Evolutionary conservation across 2,329 filamentous ascomycete genomes (phyloP), one percentile per base, ranked within the genome.

Genomic region (Neurospora crassa): DNA sequence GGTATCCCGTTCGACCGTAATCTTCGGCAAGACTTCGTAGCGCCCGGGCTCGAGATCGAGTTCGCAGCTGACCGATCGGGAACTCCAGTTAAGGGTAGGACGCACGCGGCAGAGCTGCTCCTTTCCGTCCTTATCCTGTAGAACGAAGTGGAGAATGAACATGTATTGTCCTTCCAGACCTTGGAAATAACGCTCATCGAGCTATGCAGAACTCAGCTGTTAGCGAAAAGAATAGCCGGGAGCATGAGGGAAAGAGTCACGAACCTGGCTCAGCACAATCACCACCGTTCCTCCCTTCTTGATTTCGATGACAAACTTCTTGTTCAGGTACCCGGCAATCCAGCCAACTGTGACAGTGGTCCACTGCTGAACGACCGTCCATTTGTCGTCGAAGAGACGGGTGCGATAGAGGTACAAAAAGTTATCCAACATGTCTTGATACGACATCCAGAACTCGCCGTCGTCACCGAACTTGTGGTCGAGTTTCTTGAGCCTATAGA

Each of bases 11-110:
- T 77, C 76, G 0, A 90, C 89, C 5, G 87, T 89, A 74, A 93
- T 86, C 77, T 91, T 92, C 76, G 92, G 87, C 10, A 92, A 81
- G 0, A 93, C 86, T 63, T 87, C 87, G 79, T 93, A 93, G 18
- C 83, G 85, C 6, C 91, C 91, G 0, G 90, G 84, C 41, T 91
- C 88, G 1, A 93, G 86, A 45, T 89, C 83, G n/a, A 92, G 82
- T 76, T 93, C 91, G n/a, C 88, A 90, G 71, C 88, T 91, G 16
- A 92, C 87, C 1, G 89, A 90, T 8, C 91, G 87, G 68, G 83
- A 86, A 83, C 90, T 80, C 76, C 78, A 80, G 14, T 74, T 74
- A 68, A 78, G 76, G n/a, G 77, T 77, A 7, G 79, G 76, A 0
- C 80, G 78, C 3, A 80, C 80, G 8, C 79, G 76, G 73, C 78